Evolutionary conservation across 2,329 filamentous ascomycete species (phyloP).

Genomic region (Trichoderma asperellum): DNA sequence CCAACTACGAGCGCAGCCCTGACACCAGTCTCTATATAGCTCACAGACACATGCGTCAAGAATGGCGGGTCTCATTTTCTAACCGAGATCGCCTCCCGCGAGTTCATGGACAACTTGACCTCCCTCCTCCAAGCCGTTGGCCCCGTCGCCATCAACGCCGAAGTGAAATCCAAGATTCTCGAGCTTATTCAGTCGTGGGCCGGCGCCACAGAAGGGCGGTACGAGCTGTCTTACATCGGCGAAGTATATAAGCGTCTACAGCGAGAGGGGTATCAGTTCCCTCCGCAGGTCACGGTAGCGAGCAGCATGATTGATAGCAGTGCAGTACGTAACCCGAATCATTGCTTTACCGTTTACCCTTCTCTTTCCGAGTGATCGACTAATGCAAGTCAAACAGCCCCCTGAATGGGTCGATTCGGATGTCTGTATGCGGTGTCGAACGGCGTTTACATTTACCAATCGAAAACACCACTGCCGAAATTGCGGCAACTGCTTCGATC

Average conservation of each 20-base stretch:
- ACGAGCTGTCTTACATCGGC: conserved; percentile 81
- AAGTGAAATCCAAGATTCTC: conserved; percentile 87
- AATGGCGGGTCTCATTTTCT: conserved; percentile 97
- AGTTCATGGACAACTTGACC: conserved; percentile 97
- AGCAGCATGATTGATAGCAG: conserved; percentile 98
- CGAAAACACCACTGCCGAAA: conserved; percentile 98
- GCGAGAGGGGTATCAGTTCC: conserved; percentile 85
- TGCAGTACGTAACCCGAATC: conserved; percentile 64
- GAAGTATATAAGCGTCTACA: conserved; percentile 85
- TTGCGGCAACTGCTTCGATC: conserved; percentile 96
- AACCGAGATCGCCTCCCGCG: conserved; percentile 89
- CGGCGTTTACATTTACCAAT: conserved; percentile 95
- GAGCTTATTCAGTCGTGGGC: conserved; percentile 95
- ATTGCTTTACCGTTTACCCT: neutral
- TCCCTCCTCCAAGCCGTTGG: conserved; percentile 85
- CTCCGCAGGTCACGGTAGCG: conserved; percentile 82
- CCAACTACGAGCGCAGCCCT: neutral
- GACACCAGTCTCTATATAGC: conserved; percentile 52
- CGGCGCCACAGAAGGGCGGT: conserved; percentile 80
- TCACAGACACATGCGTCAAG: conserved; percentile 98
- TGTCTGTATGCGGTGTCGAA: conserved; percentile 97
- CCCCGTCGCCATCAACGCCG: conserved; percentile 73
- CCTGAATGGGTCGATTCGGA: conserved; percentile 98
- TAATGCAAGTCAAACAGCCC: conserved; percentile 58
- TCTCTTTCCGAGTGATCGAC: neutral